Conservation (phyloP, 306 rosid species). For the Calophaca sinica region DNA sequence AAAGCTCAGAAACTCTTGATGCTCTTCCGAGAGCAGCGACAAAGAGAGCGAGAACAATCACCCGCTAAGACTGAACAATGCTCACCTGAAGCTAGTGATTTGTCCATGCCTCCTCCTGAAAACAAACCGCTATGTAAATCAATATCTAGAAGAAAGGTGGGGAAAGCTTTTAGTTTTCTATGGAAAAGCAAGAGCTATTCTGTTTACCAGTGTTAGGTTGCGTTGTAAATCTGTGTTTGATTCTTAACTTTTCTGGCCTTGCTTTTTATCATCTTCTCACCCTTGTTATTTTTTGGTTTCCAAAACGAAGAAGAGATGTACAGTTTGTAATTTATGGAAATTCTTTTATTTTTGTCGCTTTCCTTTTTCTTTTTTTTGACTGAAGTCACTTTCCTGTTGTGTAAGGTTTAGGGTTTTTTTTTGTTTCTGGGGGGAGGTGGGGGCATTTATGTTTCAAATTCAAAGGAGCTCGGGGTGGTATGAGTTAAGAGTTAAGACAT, state of each 20-base stretch:
- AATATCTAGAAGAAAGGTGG: constrained; percentile 71
- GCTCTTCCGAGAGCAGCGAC: constrained; percentile 92
- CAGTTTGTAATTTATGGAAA: constrained; percentile 73
- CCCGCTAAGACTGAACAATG: constrained; percentile 48
- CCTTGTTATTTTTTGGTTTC: constrained; percentile 44
- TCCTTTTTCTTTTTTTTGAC: no score
- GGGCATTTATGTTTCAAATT: no score
- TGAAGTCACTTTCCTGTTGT: constrained; percentile 14
- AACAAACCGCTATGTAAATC: constrained; percentile 78
- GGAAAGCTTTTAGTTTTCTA: constrained; percentile 77
- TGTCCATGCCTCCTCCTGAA: constrained; percentile 56
- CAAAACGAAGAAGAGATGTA: constrained; percentile 70
- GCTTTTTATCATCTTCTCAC: constrained; percentile 30
- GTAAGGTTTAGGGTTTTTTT: not conserved
- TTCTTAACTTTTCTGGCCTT: constrained; percentile 48
- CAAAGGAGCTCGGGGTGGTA: no score
- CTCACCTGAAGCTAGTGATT: constrained; percentile 55
- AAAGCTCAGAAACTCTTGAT: constrained; percentile 89
- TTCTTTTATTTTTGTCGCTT: constrained; percentile 47
- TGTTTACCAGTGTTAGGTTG: constrained; percentile 84
- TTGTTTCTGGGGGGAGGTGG: no score
- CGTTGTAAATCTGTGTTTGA: constrained; percentile 66
- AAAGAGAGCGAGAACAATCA: constrained; percentile 73
- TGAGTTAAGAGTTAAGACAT: no score
- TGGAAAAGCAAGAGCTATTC: constrained; percentile 91